Evolutionary conservation across 768 basidiomycete genomes (phyloP).

Genomic region (Rhodocollybia butyracea): DNA sequence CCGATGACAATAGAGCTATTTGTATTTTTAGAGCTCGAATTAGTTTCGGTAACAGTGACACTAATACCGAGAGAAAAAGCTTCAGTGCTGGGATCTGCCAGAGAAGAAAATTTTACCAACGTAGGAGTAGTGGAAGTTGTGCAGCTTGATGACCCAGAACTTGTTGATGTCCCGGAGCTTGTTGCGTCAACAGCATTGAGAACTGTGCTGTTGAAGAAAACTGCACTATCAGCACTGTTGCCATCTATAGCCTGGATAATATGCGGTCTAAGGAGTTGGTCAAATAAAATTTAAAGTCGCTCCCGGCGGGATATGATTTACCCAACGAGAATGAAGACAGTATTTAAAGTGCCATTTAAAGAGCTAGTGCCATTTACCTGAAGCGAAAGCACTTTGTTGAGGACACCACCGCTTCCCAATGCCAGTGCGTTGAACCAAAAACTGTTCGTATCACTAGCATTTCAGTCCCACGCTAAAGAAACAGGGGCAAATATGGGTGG

Average conservation of each 20-base stretch:
- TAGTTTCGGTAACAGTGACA: not conserved
- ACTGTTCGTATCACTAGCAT: not conserved
- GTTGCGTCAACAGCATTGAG: not conserved
- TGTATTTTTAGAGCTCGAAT: not conserved
- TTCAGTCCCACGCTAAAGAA: not conserved
- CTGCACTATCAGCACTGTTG: not conserved
- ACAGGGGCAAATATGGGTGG: not conserved
- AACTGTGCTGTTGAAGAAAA: not conserved
- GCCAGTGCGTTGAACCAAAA: not conserved
- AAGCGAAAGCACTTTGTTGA: not conserved
- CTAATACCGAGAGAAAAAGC: not conserved
- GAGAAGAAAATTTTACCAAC: not conserved
- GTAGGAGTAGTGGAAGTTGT: not conserved
- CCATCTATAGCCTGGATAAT: slow-evolving; percentile 1
- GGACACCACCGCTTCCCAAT: not conserved
- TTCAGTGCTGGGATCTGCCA: not conserved
- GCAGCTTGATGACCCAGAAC: not conserved
- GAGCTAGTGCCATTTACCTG: not conserved
- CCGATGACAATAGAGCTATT: slow-evolving; percentile 1
- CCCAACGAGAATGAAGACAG: not conserved
- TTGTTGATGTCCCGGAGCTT: not conserved
- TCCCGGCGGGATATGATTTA: not conserved
- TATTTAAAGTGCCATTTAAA: not conserved
- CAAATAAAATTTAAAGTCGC: not conserved
- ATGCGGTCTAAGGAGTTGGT: not conserved